These are phyloP conservation scores for Salicornia ramosissima DNA, from an alignment of 148 eudicot genomes.

Conservation along the genomic window DNA sequence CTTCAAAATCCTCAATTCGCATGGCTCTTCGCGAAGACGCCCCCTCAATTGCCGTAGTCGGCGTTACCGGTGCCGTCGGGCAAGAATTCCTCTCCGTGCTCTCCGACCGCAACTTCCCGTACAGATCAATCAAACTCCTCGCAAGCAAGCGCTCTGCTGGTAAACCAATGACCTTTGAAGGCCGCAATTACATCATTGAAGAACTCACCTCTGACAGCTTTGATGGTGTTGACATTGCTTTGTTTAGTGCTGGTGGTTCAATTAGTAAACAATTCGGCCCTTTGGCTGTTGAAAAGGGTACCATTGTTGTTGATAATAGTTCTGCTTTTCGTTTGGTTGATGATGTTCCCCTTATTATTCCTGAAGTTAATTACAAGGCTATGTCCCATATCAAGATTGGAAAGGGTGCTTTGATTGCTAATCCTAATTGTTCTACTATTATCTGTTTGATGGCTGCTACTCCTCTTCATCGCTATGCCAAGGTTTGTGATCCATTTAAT, in stretches of 20 bases:
- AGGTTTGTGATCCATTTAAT: slow-evolving; percentile 35
- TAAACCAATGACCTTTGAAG: slow-evolving; percentile 50
- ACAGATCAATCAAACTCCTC: slow-evolving; percentile 74
- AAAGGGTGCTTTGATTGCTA: slow-evolving; percentile 85
- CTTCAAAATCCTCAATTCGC: slow-evolving; percentile 5
- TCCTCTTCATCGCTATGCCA: slow-evolving; percentile 88
- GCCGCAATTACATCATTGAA: slow-evolving; percentile 41
- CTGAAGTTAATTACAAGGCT: slow-evolving; percentile 92
- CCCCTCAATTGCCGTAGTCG: slow-evolving; percentile 25
- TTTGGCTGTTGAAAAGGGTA: slow-evolving; percentile 57
- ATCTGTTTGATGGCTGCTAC: slow-evolving; percentile 98
- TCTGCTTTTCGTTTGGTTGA: slow-evolving; percentile 94
- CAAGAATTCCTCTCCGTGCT: slow-evolving; percentile 95
- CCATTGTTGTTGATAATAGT: slow-evolving; percentile 92
- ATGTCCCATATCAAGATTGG: slow-evolving; percentile 60
- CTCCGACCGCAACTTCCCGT: slow-evolving; percentile 81
- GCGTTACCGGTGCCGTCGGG: slow-evolving; percentile 39
- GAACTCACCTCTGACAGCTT: slow-evolving; percentile 61
- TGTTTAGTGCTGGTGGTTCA: slow-evolving; percentile 86
- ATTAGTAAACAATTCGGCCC: slow-evolving; percentile 87
- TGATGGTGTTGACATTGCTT: slow-evolving; percentile 68
- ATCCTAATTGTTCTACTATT: slow-evolving; percentile 95
- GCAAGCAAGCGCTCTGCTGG: slow-evolving; percentile 90
- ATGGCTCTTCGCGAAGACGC: slow-evolving; percentile 22
- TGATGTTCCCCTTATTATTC: slow-evolving; percentile 76